phyloP scores from a whole-genome alignment of 2,329 filamentous ascomycete genomes.

The Bipolaris victoriae region DNA sequence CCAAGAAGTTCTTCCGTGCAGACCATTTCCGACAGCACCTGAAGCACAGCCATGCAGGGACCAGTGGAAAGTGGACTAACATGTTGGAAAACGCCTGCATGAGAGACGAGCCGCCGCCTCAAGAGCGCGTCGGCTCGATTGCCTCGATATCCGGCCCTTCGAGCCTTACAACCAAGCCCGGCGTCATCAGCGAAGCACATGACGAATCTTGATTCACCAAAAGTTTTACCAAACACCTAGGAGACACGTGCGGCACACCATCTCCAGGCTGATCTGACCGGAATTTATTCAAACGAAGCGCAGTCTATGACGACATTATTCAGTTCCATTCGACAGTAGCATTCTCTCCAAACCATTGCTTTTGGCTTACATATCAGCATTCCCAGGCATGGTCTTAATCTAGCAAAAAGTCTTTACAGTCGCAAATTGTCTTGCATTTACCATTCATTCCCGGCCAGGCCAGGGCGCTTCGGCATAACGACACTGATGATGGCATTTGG shows the following conservation, averaged over 20 bases:
- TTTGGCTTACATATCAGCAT: slow-evolving; percentile 4
- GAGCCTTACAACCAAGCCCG: slow-evolving; percentile 42
- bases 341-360: slow-evolving; percentile 4
- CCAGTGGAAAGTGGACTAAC: slow-evolving; percentile 98
- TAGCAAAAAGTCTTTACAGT: slow-evolving; percentile 20
- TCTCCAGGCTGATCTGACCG: slow-evolving; percentile 6
- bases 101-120: slow-evolving; percentile 77
- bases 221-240: background rate
- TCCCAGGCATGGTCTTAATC: slow-evolving; percentile 5
- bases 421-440: slow-evolving; percentile 17
- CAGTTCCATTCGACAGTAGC: slow-evolving; percentile 4
- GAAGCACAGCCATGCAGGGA: slow-evolving; percentile 95
- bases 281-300: slow-evolving; percentile 4
- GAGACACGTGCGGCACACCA: slow-evolving; percentile 4
- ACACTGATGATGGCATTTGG: slow-evolving; percentile 22
- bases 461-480: slow-evolving; percentile 19
- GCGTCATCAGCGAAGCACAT: slow-evolving; percentile 48
- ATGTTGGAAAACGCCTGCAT: slow-evolving; percentile 97
- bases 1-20: slow-evolving; percentile 96
- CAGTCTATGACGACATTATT: slow-evolving; percentile 3
- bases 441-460: slow-evolving; percentile 7
- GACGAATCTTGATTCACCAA: slow-evolving; percentile 43
- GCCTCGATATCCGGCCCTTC: slow-evolving; percentile 40
- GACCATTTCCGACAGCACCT: slow-evolving; percentile 98
- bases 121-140: slow-evolving; percentile 47